Conservation (phyloP, 805 yeast species). For the Brettanomyces bruxellensis region DNA sequence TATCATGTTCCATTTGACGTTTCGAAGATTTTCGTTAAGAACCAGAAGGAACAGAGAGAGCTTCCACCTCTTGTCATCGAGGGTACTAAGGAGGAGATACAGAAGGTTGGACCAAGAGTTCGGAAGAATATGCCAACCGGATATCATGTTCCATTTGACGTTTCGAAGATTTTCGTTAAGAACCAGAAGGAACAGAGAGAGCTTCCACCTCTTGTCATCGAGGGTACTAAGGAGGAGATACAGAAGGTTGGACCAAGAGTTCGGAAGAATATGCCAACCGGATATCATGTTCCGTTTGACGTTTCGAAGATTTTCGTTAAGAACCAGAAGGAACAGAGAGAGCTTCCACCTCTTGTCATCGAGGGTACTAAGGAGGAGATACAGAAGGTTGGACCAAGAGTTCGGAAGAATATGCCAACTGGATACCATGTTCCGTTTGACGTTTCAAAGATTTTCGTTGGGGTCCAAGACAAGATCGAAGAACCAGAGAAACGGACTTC, state of each 20-base stretch:
- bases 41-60: too few species aligned
- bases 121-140: slow-evolving; percentile 62
- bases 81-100: slow-evolving; percentile 30
- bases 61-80: slow-evolving; percentile 5
- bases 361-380: slow-evolving; percentile 29
- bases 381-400: slow-evolving; percentile 60
- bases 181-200: background rate
- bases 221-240: slow-evolving; percentile 29
- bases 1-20: slow-evolving; percentile 22
- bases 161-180: too few species aligned
- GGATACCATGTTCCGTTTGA: slow-evolving; percentile 33
- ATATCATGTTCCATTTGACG: slow-evolving; percentile 22
- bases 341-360: background rate
- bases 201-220: slow-evolving; percentile 1
- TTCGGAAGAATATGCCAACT: slow-evolving; percentile 56
- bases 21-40: too few species aligned
- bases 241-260: slow-evolving; percentile 64
- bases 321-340: too few species aligned
- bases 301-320: too few species aligned
- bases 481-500: background rate
- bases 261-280: slow-evolving; percentile 57
- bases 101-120: slow-evolving; percentile 62
- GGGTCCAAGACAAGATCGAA: background rate
- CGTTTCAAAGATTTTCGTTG: background rate
- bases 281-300: slow-evolving; percentile 28